Evolutionary conservation across 352 stramenopile genomes (phyloP), one percentile per base, ranked within the genome.

Genomic region (Pythium utonaiense): DNA sequence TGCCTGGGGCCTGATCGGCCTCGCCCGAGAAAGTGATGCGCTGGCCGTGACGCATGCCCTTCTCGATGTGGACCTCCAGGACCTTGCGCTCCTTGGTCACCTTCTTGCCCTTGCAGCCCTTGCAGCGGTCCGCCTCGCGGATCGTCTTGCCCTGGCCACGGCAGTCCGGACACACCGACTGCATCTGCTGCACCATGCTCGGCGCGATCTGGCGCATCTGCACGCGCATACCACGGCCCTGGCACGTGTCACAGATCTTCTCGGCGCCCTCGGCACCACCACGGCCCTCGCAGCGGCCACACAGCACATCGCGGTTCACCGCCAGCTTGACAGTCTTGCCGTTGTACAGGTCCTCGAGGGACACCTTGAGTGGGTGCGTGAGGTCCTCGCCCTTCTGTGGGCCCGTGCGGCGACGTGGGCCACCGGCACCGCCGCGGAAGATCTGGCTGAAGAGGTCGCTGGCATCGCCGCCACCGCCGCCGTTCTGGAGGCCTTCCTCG

Each of bases 281-380:
- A 33, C 77, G 77, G 48, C 92, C 92, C 27, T 94, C 86, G 63
- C 92, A 98, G 58, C 82, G 75, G 22, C 70, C 67, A 54, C 92
- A 98, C 12, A 97, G 66, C 61, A 96, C 90, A 67, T 99, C 96
- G 36, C 96, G 93, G 66, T 97, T 98, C 54, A 99, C 94, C 3
- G 96, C 95, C 21, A 99, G 77, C 66, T 98, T 98, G 48, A 98
- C 92, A 7, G 95, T 99, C 78, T 99, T 99, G 70, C 97, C 97
- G 67, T 99, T 99, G 89, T 99, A 99, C 47, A 99, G 73, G 67
- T 99, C 97, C 73, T 99, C 97, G 44, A 99, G 79, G 51, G 89
- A 98, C 24, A 99, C 96, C 73, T 98, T 98, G 58, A 99, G 78
- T 30, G 91, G 90, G 79, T 98, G 93, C 50, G 82, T 93, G 53